phyloP scores from a whole-genome alignment of 176 grass and related monocot species.

The Themeda triandra region DNA sequence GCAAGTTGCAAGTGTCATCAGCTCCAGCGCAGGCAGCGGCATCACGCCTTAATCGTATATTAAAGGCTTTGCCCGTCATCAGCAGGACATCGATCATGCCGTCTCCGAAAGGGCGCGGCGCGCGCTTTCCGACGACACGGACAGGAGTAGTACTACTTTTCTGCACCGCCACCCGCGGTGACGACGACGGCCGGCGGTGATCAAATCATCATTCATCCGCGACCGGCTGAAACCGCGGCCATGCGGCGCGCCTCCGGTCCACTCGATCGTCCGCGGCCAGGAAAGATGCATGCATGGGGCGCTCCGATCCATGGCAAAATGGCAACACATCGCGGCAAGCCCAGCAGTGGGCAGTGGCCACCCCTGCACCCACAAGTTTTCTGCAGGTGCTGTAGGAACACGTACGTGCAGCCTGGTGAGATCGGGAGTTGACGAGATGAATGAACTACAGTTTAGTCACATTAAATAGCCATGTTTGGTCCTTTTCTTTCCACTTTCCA shows the following conservation, averaged over 20 bases:
- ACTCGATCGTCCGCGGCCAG: too few species aligned
- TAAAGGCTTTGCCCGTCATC: not conserved
- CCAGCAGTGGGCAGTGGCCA: not conserved
- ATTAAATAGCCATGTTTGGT: not conserved
- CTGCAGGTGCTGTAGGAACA: slow-evolving; percentile 15
- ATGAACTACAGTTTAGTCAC: not conserved
- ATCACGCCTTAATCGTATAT: not conserved
- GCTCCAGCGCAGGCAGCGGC: not conserved
- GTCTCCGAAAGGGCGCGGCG: too few species aligned
- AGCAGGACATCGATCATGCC: not conserved
- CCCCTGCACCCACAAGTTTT: not conserved
- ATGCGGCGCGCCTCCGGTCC: too few species aligned
- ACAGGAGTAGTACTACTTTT: too few species aligned
- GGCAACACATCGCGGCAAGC: too few species aligned
- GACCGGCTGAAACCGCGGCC: too few species aligned
- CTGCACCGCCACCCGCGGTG: too few species aligned
- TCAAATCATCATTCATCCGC: too few species aligned
- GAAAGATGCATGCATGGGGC: too few species aligned
- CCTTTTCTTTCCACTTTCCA: not conserved
- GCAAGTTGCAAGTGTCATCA: too few species aligned
- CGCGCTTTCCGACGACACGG: not conserved
- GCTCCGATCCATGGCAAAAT: too few species aligned
- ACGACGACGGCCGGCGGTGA: too few species aligned
- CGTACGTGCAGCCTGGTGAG: not conserved
- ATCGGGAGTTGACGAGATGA: not conserved